These are phyloP conservation scores for Coemansia nantahalensis DNA, from an alignment of 192 early-diverging fungal species.

Conservation along the genomic window DNA sequence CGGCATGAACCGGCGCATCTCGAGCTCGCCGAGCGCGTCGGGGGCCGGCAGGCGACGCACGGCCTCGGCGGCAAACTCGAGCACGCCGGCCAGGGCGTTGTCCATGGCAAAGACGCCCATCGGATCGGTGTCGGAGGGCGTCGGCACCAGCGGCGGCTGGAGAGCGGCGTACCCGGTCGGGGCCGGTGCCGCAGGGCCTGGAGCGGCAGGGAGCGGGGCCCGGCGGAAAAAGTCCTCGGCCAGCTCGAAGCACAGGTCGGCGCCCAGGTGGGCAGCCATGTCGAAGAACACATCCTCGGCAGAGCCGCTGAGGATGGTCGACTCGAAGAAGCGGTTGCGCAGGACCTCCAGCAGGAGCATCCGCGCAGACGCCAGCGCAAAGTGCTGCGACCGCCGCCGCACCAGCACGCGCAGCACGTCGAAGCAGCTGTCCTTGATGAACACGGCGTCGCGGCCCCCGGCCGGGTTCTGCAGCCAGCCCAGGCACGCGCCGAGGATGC, in stretches of 20 bases:
- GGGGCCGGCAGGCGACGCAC: conserved; percentile 26
- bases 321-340: conserved; percentile 48
- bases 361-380: conserved; percentile 33
- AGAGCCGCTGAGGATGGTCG: conserved; percentile 48
- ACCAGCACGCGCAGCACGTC: conserved; percentile 52
- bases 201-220: conserved; percentile 30
- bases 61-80: conserved; percentile 46
- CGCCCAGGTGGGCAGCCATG: conserved; percentile 41
- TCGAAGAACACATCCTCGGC: conserved; percentile 52
- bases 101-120: conserved; percentile 49
- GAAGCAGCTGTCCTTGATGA: conserved; percentile 51
- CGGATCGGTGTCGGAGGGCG: conserved; percentile 31
- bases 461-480: conserved; percentile 43
- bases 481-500: conserved; percentile 41
- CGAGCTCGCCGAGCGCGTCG: conserved; percentile 17
- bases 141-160: conserved; percentile 10
- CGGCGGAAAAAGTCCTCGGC: conserved; percentile 46
- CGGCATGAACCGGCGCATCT: conserved; percentile 42
- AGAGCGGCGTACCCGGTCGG: conserved; percentile 24
- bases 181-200: conserved; percentile 11
- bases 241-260: conserved; percentile 44
- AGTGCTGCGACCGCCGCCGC: conserved; percentile 44
- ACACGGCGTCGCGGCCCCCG: conserved; percentile 47
- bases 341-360: conserved; percentile 43
- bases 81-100: conserved; percentile 49